Conservation (phyloP, 73 alveolate genomes). For the Durusdinium trenchii region DNA sequence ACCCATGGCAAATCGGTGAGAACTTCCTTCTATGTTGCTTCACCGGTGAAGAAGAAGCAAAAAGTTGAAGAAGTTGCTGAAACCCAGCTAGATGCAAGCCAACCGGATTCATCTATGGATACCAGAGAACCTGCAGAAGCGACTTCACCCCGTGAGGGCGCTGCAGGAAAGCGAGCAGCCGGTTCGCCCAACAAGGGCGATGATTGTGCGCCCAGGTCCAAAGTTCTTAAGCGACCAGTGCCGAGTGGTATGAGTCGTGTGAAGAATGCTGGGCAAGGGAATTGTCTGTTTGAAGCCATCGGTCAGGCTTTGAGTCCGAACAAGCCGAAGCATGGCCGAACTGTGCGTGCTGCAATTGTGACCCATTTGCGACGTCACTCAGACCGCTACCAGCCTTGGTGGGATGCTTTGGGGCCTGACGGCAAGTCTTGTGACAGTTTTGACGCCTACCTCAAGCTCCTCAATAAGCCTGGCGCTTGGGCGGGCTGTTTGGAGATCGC, state of each 20-base stretch:
- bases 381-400: constrained; percentile 42
- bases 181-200: no score
- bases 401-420: constrained; percentile 3
- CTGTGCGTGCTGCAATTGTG: neutral
- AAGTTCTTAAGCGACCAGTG: no score
- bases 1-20: no score
- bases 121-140: no score
- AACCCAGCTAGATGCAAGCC: no score
- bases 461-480: neutral
- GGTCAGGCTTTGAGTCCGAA: neutral
- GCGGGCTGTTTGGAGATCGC: constrained; percentile 33
- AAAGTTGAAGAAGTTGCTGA: no score
- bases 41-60: no score
- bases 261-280: neutral
- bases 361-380: neutral
- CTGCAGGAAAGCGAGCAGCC: no score
- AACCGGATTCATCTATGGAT: no score
- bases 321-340: neutral
- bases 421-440: neutral
- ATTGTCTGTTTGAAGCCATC: constrained; percentile 6
- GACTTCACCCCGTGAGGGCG: no score
- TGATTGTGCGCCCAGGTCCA: no score
- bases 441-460: neutral
- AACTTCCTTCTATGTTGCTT: no score
- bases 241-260: neutral